phyloP scores from a whole-genome alignment of 495 filamentous ascomycete genomes.

The Penicillium nucicola region DNA sequence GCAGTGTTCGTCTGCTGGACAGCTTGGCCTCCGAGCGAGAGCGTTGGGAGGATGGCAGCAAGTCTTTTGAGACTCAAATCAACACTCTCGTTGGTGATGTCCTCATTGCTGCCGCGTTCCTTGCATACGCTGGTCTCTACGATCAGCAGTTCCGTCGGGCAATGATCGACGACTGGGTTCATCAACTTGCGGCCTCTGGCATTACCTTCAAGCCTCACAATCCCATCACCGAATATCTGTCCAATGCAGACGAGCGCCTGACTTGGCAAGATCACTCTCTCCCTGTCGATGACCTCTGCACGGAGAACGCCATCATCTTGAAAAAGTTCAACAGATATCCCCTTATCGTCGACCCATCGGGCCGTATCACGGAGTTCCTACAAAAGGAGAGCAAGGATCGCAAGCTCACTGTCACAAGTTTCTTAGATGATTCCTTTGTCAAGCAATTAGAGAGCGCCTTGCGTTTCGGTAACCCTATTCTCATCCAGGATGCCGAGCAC shows the following conservation, averaged over 20 bases:
- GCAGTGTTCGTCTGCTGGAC: constrained; percentile 90
- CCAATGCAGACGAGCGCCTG: constrained; percentile 91
- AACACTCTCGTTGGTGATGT: constrained; percentile 95
- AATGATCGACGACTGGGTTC: constrained; percentile 96
- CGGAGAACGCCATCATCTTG: constrained; percentile 95
- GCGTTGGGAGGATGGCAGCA: constrained; percentile 95
- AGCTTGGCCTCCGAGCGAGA: constrained; percentile 89
- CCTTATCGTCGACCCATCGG: constrained; percentile 96
- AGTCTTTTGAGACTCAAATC: constrained; percentile 96
- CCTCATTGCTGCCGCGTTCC: constrained; percentile 88
- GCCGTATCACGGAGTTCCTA: constrained; percentile 88
- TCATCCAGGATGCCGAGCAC: constrained; percentile 98
- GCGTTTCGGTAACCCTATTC: constrained; percentile 95
- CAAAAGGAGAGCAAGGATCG: constrained; percentile 91
- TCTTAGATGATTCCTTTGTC: constrained; percentile 95
- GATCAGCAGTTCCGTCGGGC: constrained; percentile 96
- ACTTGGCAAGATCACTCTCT: constrained; percentile 93
- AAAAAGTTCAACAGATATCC: constrained; percentile 98
- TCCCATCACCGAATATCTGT: constrained; percentile 93
- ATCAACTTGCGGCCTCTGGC: constrained; percentile 84
- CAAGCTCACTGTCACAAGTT: constrained; percentile 93
- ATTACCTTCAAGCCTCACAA: constrained; percentile 92
- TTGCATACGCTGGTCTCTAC: constrained; percentile 97
- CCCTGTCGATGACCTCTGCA: constrained; percentile 98
- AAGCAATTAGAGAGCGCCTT: constrained; percentile 96